phyloP scores from a whole-genome alignment of 441 rosid genomes.

The Hypseocharis bilobata region DNA sequence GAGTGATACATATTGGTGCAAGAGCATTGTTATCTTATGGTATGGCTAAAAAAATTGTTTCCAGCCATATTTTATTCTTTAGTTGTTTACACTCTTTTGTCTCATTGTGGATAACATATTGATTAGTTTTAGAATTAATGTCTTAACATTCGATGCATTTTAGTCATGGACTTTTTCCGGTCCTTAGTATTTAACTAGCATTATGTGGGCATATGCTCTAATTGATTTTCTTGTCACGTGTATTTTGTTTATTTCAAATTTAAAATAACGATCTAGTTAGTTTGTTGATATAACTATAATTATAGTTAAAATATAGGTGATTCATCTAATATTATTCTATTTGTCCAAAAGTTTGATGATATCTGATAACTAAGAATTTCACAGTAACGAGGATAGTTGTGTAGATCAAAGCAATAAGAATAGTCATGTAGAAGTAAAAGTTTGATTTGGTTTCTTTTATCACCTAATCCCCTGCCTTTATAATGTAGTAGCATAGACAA shows the following conservation, averaged over 20 bases:
- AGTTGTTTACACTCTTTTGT: neutral
- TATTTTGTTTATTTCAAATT: too few relatives aligned
- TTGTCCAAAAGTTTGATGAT: too few relatives aligned
- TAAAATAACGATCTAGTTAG: too few relatives aligned
- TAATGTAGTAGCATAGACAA: neutral
- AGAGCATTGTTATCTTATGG: neutral
- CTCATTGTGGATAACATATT: neutral
- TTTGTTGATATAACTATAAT: too few relatives aligned
- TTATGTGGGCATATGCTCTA: neutral
- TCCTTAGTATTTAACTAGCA: neutral
- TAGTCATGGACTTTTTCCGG: neutral
- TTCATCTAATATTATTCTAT: too few relatives aligned
- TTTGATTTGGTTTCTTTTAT: neutral
- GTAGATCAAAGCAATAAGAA: too few relatives aligned
- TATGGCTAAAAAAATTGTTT: neutral
- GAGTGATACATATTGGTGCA: neutral
- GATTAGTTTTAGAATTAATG: neutral
- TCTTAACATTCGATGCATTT: neutral
- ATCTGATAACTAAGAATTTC: too few relatives aligned
- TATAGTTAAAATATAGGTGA: too few relatives aligned
- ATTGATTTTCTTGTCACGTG: neutral
- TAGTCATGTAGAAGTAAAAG: neutral
- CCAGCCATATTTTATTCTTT: neutral
- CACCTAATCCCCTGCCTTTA: neutral
- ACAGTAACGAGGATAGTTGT: too few relatives aligned